These are phyloP conservation scores for Citrus maxima DNA, from an alignment of 345 rosid species.

Conservation along the genomic window DNA sequence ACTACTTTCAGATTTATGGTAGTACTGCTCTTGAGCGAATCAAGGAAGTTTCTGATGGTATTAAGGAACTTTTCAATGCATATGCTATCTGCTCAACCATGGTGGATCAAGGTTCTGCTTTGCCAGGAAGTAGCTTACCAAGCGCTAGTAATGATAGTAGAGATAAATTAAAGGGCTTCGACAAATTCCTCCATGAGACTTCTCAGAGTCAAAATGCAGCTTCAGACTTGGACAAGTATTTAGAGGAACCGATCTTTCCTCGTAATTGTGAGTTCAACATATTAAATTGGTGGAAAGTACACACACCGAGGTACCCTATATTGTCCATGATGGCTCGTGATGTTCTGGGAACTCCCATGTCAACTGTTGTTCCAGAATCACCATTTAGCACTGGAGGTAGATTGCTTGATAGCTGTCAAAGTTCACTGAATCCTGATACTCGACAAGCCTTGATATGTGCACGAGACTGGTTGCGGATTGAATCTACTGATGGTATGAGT, in stretches of 20 bases:
- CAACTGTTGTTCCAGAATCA: slow-evolving; percentile 54
- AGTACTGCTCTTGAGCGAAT: slow-evolving; percentile 79
- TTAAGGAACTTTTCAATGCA: slow-evolving; percentile 77
- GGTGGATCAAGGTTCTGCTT: slow-evolving; percentile 76
- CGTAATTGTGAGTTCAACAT: slow-evolving; percentile 79
- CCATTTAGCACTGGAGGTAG: slow-evolving; percentile 54
- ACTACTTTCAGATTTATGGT: slow-evolving; percentile 89
- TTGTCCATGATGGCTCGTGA: slow-evolving; percentile 95
- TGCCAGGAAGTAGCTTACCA: slow-evolving; percentile 67
- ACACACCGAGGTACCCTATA: slow-evolving; percentile 92
- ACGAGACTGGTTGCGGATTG: slow-evolving; percentile 70
- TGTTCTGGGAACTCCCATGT: slow-evolving; percentile 80
- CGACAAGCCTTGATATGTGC: slow-evolving; percentile 84
- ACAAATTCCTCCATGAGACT: slow-evolving; percentile 84
- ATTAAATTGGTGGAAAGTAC: slow-evolving; percentile 95
- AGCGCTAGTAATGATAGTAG: slow-evolving; percentile 51
- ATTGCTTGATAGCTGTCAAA: slow-evolving; percentile 50
- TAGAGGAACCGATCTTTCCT: slow-evolving; percentile 86
- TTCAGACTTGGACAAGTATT: slow-evolving; percentile 83
- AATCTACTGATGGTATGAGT: slow-evolving; percentile 48
- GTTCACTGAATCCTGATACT: slow-evolving; percentile 59
- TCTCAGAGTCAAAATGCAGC: slow-evolving; percentile 57
- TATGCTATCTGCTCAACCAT: slow-evolving; percentile 74
- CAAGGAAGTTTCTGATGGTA: slow-evolving; percentile 79
- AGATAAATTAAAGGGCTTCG: slow-evolving; percentile 85